Conservation (phyloP, 176 grass and related monocot genomes). For the Tillandsia leiboldiana region DNA sequence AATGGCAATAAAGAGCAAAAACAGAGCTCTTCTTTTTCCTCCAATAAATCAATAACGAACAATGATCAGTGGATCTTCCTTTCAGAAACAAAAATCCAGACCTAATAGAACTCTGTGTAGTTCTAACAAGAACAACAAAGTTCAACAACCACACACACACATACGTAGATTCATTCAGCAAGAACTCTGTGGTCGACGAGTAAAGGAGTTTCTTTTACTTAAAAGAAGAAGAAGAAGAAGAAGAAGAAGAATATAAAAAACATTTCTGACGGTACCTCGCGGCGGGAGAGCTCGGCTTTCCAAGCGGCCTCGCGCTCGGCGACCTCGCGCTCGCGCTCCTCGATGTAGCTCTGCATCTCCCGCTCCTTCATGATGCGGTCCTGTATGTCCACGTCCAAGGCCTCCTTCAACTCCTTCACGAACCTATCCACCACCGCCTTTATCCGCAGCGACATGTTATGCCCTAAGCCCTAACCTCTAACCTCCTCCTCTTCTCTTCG, state of each 20-base stretch:
- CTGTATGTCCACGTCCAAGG: conserved; percentile 88
- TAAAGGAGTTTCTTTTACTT: no score
- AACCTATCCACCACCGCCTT: conserved; percentile 96
- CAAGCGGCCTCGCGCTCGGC: conserved; percentile 93
- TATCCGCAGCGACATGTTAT: conserved; percentile 62
- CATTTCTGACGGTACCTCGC: conserved; percentile 54
- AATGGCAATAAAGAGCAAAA: no score
- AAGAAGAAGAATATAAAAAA: conserved; percentile 13
- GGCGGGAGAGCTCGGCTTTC: conserved; percentile 96
- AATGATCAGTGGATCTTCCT: no score
- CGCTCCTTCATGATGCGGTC: conserved; percentile 97
- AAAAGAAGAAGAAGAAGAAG: conserved; percentile 8
- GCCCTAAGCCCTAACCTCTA: background rate
- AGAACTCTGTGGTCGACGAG: no score
- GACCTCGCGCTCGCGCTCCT: conserved; percentile 97
- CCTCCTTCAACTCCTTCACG: conserved; percentile 88
- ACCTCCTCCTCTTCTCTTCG: conserved; percentile 13
- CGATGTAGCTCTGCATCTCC: conserved; percentile 98
- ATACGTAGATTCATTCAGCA: no score
- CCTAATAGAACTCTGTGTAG: background rate
- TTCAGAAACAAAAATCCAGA: background rate
- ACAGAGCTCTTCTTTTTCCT: no score
- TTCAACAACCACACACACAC: no score
- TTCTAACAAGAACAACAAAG: no score
- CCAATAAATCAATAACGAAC: no score